A percentile compares a stretch with the other conserved stretches of the same genome.
These are phyloP conservation scores for Clitoria ternatea DNA, from an alignment of 306 rosid species.

Conservation along the genomic window DNA sequence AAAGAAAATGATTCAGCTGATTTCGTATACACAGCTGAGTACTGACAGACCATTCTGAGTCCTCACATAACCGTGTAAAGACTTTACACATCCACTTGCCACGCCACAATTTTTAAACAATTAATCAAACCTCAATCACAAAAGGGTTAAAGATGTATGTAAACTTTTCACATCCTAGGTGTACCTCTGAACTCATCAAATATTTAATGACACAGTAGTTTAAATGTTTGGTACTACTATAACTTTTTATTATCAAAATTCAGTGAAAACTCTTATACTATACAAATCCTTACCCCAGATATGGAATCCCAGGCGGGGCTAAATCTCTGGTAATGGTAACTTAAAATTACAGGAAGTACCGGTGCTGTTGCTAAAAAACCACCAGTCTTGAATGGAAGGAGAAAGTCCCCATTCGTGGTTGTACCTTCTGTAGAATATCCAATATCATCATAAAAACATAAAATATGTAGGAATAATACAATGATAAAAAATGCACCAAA, in stretches of 20 bases:
- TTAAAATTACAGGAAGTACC: slow-evolving; percentile 75
- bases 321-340: slow-evolving; percentile 75
- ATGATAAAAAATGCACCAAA: background rate
- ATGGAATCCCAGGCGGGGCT: slow-evolving; percentile 98
- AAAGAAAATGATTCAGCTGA: slow-evolving; percentile 16
- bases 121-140: slow-evolving; percentile 5
- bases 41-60: background rate
- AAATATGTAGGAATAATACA: background rate
- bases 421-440: slow-evolving; percentile 74
- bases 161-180: slow-evolving; percentile 4
- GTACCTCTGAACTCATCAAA: background rate
- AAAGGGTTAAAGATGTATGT: background rate
- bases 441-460: slow-evolving; percentile 11
- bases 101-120: background rate
- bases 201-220: background rate
- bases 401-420: slow-evolving; percentile 84
- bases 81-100: background rate
- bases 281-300: slow-evolving; percentile 70
- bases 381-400: slow-evolving; percentile 95
- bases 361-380: slow-evolving; percentile 76
- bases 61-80: background rate
- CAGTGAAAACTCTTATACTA: background rate
- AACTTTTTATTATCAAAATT: background rate
- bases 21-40: slow-evolving; percentile 1
- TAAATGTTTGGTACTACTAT: background rate